Evolutionary conservation across 2,329 filamentous ascomycete genomes (phyloP).

Genomic region (Grosmannia penicillata): DNA sequence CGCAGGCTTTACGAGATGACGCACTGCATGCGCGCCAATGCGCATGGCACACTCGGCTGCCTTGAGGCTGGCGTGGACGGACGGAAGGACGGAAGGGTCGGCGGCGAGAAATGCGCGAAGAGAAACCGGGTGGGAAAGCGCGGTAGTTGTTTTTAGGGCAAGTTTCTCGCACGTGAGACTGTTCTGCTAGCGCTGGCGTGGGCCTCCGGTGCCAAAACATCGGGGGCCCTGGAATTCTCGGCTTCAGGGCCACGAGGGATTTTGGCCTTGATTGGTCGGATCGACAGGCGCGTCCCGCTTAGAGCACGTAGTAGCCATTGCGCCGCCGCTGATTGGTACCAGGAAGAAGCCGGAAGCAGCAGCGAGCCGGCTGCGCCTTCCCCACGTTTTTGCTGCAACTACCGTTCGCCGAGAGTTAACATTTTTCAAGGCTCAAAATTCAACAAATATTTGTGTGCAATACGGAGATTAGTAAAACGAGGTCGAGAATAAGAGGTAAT

Average conservation of each 20-base stretch:
- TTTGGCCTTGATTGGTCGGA: too few relatives aligned
- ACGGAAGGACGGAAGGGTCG: conserved; percentile 6
- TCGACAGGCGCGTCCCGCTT: too few relatives aligned
- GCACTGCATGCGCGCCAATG: background rate
- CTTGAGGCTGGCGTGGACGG: background rate
- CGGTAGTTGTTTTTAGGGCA: background rate
- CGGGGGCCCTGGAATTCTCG: background rate
- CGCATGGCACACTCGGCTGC: background rate
- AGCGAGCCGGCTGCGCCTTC: conserved; percentile 3
- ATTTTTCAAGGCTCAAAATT: too few relatives aligned
- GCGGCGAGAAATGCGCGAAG: conserved; percentile 6
- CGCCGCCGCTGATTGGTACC: background rate
- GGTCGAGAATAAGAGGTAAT: too few relatives aligned
- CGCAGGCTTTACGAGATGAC: background rate
- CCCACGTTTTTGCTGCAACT: conserved; percentile 4
- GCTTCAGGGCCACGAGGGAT: too few relatives aligned
- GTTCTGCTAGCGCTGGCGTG: background rate
- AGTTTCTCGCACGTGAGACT: conserved; percentile 5
- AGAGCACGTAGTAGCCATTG: too few relatives aligned
- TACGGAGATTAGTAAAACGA: too few relatives aligned
- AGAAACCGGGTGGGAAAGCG: conserved; percentile 3
- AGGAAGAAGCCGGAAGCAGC: conserved; percentile 11
- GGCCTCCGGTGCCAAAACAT: background rate
- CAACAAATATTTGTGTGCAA: too few relatives aligned
- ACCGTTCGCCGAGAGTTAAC: too few relatives aligned